Evolutionary conservation across 176 grass and related monocot genomes (phyloP).

Genomic region (Otatea glauca): DNA sequence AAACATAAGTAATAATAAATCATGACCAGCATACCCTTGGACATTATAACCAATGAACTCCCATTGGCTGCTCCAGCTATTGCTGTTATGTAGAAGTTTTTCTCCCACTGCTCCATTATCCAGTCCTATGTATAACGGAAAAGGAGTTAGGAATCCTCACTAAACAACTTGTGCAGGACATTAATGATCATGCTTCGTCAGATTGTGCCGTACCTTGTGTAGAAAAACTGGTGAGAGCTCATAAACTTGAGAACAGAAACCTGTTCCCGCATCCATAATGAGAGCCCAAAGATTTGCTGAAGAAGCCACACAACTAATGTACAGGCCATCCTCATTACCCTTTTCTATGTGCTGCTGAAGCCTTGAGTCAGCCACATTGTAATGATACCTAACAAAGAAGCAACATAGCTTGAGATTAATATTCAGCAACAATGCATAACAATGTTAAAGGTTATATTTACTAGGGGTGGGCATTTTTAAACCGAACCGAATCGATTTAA

Average conservation of each 20-base stretch:
- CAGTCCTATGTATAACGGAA: conserved; percentile 67
- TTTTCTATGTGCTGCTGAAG: conserved; percentile 91
- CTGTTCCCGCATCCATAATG: conserved; percentile 98
- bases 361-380: conserved; percentile 91
- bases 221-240: conserved; percentile 86
- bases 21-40: conserved; percentile 59
- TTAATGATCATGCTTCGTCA: conserved; percentile 24
- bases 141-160: conserved; percentile 19
- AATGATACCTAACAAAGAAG: conserved; percentile 84
- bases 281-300: conserved; percentile 92
- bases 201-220: conserved; percentile 75
- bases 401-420: conserved; percentile 26
- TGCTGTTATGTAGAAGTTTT: conserved; percentile 86
- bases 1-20: neutral
- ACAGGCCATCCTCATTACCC: conserved; percentile 87
- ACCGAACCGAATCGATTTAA: too few species aligned
- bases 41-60: conserved; percentile 97
- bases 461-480: too few species aligned
- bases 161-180: conserved; percentile 28
- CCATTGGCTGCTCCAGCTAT: conserved; percentile 87
- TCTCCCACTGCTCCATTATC: conserved; percentile 99
- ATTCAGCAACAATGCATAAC: conserved; percentile 39
- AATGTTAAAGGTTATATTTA: conserved; percentile 29
- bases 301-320: conserved; percentile 86
- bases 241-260: conserved; percentile 84